Base-by-base conservation (phyloP, 2,329 filamentous ascomycete species). In the Akanthomyces dipterigenus region DNA sequence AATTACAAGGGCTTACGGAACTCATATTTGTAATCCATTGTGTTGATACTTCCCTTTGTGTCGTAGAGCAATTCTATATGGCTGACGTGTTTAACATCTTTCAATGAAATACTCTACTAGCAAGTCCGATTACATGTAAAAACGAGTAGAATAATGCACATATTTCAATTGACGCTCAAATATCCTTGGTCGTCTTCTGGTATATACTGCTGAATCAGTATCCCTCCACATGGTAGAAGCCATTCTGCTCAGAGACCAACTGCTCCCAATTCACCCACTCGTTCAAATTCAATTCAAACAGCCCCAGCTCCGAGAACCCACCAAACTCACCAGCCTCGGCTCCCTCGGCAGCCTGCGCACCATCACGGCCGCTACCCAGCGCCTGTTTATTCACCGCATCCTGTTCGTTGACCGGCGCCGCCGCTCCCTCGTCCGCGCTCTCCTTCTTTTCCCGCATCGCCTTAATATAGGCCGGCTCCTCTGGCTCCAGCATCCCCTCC, bases 211-310 rank as follows among this genome's bases (percentile, higher is more conserved):
- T 16, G 12, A 38, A 38, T 46, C 11, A 59, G 7, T 43, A 59
- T 18, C 46, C 56, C 18, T 51, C 56, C 9, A 31, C 56, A 8
- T 53, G 55, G 24, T 50, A 51, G 36, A 59, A 51, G 2, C 48
- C 48, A 34, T 20, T 59, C 26, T 59, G 56, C 22, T 59, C 43
- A 31, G 61, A 38, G 2, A 58, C 40, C 38, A 62, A n/a, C 26
- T 62, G 62, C 34, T 65, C 64, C 64, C 60, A 65, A 22, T 64
- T 58, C 16, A 63, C 40, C 61, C 64, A 64, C 38, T 63, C 62
- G 34, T 55, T 36, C 9, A 51, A 28, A 36, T 62, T 40, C 43
- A 58, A 49, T 16, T 64, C 62, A 49, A 65, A 65, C 4, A 49
- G 55, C 20, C 50, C 31, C 5, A 65, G 42, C 26, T 56, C 34